Conservation (phyloP, 2,329 filamentous ascomycete genomes). For the Penicillium vulpinum region DNA sequence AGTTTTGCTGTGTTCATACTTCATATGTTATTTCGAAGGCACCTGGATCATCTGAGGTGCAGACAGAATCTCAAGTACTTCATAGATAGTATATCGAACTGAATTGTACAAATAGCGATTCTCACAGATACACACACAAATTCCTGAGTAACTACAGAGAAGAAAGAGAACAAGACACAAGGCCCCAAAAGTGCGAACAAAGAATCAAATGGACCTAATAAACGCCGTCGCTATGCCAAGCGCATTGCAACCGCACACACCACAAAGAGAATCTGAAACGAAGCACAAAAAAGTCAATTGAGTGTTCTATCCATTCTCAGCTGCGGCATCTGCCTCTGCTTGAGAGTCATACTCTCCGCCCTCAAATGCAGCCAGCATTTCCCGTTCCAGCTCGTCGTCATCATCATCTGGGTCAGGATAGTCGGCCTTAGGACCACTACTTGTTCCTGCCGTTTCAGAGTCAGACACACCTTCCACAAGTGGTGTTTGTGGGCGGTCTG, state of each 20-base stretch:
- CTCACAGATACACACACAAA: constrained; percentile 4
- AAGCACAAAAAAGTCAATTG: constrained; percentile 1
- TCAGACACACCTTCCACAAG: constrained; percentile 22
- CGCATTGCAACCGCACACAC: constrained; percentile 28
- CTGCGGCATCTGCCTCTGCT: constrained; percentile 37
- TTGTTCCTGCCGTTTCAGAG: constrained; percentile 30
- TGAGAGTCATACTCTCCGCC: constrained; percentile 38
- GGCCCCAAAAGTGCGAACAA: neutral
- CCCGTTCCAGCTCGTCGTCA: constrained; percentile 51
- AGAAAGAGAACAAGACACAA: neutral
- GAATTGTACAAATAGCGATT: neutral
- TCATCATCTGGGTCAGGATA: constrained; percentile 40
- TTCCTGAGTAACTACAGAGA: neutral
- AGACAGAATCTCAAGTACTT: neutral
- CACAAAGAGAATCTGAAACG: constrained; percentile 2
- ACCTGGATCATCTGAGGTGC: neutral
- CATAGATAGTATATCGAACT: neutral
- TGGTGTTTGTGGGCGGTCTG: neutral
- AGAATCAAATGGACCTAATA: constrained; percentile 11
- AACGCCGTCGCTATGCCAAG: constrained; percentile 36
- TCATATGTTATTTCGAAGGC: neutral
- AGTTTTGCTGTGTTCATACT: neutral
- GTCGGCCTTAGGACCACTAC: constrained; percentile 30
- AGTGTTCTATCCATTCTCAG: constrained; percentile 33
- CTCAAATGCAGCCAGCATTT: constrained; percentile 63